These are phyloP conservation scores for Nemania sp. DNA, from an alignment of 2,329 filamentous ascomycete species.

Conservation along the genomic window DNA sequence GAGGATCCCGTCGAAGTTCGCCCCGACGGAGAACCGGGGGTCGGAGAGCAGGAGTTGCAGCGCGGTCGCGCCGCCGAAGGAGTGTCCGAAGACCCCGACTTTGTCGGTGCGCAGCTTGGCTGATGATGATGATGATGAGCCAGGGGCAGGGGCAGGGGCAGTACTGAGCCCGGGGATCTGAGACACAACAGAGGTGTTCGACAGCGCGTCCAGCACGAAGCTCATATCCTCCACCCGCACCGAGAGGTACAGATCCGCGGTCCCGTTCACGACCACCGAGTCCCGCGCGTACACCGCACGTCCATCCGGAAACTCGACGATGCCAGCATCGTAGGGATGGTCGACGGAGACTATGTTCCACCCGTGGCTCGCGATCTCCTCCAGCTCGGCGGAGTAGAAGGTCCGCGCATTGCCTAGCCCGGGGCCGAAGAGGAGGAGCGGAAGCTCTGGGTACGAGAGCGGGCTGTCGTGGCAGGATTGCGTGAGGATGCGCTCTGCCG, in stretches of 20 bases:
- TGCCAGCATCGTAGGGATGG: constrained; percentile 11
- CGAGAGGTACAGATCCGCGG: constrained; percentile 1
- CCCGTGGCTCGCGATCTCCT: constrained; percentile 11
- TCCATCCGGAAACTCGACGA: constrained; percentile 13
- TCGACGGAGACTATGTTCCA: constrained; percentile 15
- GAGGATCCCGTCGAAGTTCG: constrained; percentile 16
- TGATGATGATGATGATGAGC: neutral
- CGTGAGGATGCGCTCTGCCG: constrained; percentile 9
- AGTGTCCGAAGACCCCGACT: constrained; percentile 13
- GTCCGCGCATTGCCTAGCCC: constrained; percentile 1
- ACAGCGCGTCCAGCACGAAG: constrained; percentile 19
- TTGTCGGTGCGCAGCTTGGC: neutral
- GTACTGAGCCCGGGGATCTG: constrained; percentile 6
- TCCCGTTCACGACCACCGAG: neutral
- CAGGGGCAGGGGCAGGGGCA: no score
- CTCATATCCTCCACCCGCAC: constrained; percentile 15
- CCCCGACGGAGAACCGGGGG: constrained; percentile 15
- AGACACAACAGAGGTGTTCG: neutral
- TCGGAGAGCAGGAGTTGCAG: constrained; percentile 16
- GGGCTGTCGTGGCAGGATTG: constrained; percentile 8
- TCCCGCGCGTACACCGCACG: constrained; percentile 6
- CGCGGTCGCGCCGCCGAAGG: constrained; percentile 20
- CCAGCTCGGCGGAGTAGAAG: constrained; percentile 12
- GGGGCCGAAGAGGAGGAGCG: constrained; percentile 15
- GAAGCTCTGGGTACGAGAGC: constrained; percentile 5